Evolutionary conservation across 2,329 filamentous ascomycete genomes (phyloP).

Genomic region (Kalmusia sp.): DNA sequence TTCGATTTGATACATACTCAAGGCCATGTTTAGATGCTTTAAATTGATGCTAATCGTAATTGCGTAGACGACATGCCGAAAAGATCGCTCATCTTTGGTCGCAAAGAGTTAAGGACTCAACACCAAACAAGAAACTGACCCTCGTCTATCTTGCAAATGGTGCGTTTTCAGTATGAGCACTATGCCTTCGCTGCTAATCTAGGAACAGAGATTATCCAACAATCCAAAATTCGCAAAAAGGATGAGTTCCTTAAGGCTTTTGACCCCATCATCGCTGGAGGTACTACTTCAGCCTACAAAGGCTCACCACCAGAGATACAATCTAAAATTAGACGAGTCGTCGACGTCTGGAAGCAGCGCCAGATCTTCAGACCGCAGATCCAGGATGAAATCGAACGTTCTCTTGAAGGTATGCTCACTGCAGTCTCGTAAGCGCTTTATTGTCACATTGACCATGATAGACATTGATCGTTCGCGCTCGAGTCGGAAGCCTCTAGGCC

Average conservation of each 20-base stretch:
- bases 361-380: constrained; percentile 83
- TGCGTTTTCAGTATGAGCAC: constrained; percentile 52
- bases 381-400: constrained; percentile 79
- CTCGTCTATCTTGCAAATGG: constrained; percentile 95
- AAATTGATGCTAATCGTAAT: constrained; percentile 23
- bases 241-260: constrained; percentile 93
- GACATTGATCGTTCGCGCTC: constrained; percentile 65
- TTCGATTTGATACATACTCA: background rate
- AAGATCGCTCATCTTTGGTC: constrained; percentile 92
- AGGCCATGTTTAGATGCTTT: background rate
- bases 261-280: constrained; percentile 89
- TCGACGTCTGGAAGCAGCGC: constrained; percentile 93
- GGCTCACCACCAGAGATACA: constrained; percentile 84
- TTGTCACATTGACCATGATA: constrained; percentile 25
- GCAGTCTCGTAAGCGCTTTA: background rate
- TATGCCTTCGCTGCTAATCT: constrained; percentile 16
- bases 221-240: constrained; percentile 91
- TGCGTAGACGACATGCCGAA: constrained; percentile 82
- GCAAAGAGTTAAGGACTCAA: constrained; percentile 85
- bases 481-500: constrained; percentile 56
- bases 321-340: constrained; percentile 82
- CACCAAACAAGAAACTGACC: constrained; percentile 84
- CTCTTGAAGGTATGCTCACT: constrained; percentile 72
- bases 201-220: constrained; percentile 84
- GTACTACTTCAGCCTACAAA: constrained; percentile 88